phyloP scores from a whole-genome alignment of 108 stramenopile species.

The Chaetoceros muelleri region DNA sequence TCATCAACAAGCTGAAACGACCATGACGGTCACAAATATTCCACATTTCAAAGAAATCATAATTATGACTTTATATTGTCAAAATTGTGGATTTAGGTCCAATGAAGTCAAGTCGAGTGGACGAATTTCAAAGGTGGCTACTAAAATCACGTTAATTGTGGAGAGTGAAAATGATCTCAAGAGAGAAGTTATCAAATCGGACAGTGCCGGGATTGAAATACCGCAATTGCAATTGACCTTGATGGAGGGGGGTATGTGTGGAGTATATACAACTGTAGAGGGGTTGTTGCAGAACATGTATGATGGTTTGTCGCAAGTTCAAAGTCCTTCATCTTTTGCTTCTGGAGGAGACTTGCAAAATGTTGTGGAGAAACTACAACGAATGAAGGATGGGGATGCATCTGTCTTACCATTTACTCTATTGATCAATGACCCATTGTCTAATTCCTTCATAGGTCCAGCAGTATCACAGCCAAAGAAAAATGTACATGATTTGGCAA shows the following conservation, averaged over 20 bases:
- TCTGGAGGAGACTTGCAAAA: constrained; percentile 23
- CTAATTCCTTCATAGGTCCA: constrained; percentile 82
- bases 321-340: constrained; percentile 72
- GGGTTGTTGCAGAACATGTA: constrained; percentile 69
- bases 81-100: constrained; percentile 70
- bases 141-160: constrained; percentile 40
- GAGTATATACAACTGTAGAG: constrained; percentile 87
- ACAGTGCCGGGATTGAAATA: constrained; percentile 65
- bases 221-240: constrained; percentile 65
- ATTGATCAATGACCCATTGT: constrained; percentile 70
- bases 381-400: constrained; percentile 37
- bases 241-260: constrained; percentile 60
- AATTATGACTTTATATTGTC: constrained; percentile 83
- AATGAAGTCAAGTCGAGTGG: constrained; percentile 91
- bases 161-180: constrained; percentile 44
- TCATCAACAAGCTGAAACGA: constrained; percentile 23
- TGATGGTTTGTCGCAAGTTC: constrained; percentile 33
- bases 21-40: constrained; percentile 79
- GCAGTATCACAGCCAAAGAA: too few species aligned
- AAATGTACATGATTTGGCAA: constrained; percentile 12
- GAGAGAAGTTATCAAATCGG: constrained; percentile 75
- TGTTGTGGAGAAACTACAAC: constrained; percentile 30
- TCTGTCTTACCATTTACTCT: constrained; percentile 68
- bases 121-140: constrained; percentile 66
- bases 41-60: constrained; percentile 94